Conservation (phyloP, 2,329 filamentous ascomycete species). For the Zasmidium citrigriseum region DNA sequence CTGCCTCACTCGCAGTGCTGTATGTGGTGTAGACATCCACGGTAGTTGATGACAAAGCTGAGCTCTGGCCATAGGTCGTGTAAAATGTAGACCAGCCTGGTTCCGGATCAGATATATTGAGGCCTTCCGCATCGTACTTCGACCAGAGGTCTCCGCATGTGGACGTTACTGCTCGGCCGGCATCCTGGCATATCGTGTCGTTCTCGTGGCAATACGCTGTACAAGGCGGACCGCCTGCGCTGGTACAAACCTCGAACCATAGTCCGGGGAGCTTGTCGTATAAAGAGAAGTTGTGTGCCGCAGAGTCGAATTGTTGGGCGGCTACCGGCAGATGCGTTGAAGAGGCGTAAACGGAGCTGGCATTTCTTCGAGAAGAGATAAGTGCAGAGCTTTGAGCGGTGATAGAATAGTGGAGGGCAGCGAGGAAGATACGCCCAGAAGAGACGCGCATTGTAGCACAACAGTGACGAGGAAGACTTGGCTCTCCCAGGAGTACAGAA, state of each 20-base stretch:
- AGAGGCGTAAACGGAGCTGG: too few relatives aligned
- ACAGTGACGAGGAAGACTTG: too few relatives aligned
- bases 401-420: too few relatives aligned
- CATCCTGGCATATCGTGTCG: conserved; percentile 3
- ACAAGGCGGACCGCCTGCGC: conserved; percentile 3
- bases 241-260: conserved; percentile 1
- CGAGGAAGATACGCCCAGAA: too few relatives aligned
- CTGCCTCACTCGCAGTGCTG: conserved; percentile 11
- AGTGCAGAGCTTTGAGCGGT: too few relatives aligned
- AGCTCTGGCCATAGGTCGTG: conserved; percentile 1
- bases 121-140: background rate
- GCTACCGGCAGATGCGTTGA: too few relatives aligned
- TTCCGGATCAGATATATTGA: background rate
- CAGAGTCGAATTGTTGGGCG: too few relatives aligned
- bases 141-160: conserved; percentile 7
- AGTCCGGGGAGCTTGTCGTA: conserved; percentile 6
- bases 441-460: too few relatives aligned
- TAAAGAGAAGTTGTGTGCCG: conserved; percentile 5
- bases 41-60: background rate
- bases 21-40: conserved; percentile 13
- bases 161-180: background rate
- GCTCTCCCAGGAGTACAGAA: too few relatives aligned
- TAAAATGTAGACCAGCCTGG: conserved; percentile 10
- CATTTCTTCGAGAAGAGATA: too few relatives aligned
- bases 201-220: conserved; percentile 8